Conservation (phyloP, 2,329 filamentous ascomycete species). For the Arthroderma uncinatum region DNA sequence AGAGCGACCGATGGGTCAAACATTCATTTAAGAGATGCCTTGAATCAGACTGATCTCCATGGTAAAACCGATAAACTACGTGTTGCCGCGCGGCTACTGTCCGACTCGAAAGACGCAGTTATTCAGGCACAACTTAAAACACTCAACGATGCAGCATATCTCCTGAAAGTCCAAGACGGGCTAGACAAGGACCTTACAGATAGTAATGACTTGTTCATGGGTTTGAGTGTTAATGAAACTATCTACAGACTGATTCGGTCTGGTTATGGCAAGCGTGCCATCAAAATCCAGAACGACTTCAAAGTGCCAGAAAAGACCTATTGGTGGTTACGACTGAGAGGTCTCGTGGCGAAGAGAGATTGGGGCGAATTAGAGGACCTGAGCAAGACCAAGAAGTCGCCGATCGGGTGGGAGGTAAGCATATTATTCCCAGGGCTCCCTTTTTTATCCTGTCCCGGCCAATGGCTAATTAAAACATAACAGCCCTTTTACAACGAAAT, state of each 20-base stretch:
- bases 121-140: slow-evolving; percentile 56
- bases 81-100: slow-evolving; percentile 69
- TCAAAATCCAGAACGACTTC: slow-evolving; percentile 83
- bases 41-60: slow-evolving; percentile 58
- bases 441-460: background rate
- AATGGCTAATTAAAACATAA: slow-evolving; percentile 10
- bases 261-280: slow-evolving; percentile 72
- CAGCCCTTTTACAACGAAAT: slow-evolving; percentile 87
- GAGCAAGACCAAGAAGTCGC: slow-evolving; percentile 61
- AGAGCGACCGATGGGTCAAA: slow-evolving; percentile 77
- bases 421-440: background rate
- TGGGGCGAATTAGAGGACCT: slow-evolving; percentile 90
- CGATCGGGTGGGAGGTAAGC: slow-evolving; percentile 90
- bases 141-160: slow-evolving; percentile 65
- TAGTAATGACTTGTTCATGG: slow-evolving; percentile 54
- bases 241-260: slow-evolving; percentile 76
- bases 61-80: slow-evolving; percentile 75
- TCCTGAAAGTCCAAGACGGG: slow-evolving; percentile 75
- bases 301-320: slow-evolving; percentile 82
- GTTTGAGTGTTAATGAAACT: slow-evolving; percentile 81
- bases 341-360: slow-evolving; percentile 77
- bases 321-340: slow-evolving; percentile 78
- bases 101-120: slow-evolving; percentile 68
- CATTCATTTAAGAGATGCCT: slow-evolving; percentile 73
- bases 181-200: slow-evolving; percentile 72